Base-by-base conservation (phyloP, 805 yeast species). In the Saccharomycopsis sp. region DNA sequence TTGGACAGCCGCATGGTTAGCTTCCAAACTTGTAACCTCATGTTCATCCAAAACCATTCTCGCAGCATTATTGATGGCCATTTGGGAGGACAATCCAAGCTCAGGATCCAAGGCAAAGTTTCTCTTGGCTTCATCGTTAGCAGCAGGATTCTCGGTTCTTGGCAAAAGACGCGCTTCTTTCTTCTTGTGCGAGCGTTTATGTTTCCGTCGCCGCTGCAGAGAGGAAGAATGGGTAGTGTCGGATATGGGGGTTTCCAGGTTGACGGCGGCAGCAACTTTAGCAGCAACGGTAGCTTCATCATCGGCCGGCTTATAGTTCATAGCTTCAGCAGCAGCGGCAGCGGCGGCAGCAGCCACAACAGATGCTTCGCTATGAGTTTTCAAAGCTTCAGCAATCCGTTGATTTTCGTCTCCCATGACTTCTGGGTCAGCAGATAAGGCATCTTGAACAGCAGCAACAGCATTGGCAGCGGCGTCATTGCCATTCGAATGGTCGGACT, bases 201-300 rank as follows among this genome's bases (percentile, higher is more conserved):
- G 22, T 20, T 37, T 85, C 80, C 53, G 92, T 81, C 50, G 31
- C 19, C 5, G 20, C n/a, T 15, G 40, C n/a, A n/a, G n/a, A n/a
- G n/a, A n/a, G n/a, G n/a, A n/a, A n/a, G n/a, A n/a, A n/a, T 27
- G n/a, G 36, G 13, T 8, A 64, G 69, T 62, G 88, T 79, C 65
- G 80, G 86, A 23, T 78, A 81, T 44, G 87, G 85, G 10, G 86
- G 77, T 54, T 88, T 88, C 25, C 37, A 20, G 45, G 12, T 39
- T 39, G 23, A 36, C 46, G 19, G 20, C 53, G 32, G 51, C 45
- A 15, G 52, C 57, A 13, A 30, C 45, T 25, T 43, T 50, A 6
- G 53, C 51, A 21, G 46, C 54, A 16, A 50, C 56, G 20, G 52
- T 54, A 7, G 53, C 59, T 8, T 50, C 39, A 33, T 37, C 49